Evolutionary conservation across 352 stramenopile species (phyloP), one percentile per base, ranked within the genome.

Genomic region (Phytophthora meadii): DNA sequence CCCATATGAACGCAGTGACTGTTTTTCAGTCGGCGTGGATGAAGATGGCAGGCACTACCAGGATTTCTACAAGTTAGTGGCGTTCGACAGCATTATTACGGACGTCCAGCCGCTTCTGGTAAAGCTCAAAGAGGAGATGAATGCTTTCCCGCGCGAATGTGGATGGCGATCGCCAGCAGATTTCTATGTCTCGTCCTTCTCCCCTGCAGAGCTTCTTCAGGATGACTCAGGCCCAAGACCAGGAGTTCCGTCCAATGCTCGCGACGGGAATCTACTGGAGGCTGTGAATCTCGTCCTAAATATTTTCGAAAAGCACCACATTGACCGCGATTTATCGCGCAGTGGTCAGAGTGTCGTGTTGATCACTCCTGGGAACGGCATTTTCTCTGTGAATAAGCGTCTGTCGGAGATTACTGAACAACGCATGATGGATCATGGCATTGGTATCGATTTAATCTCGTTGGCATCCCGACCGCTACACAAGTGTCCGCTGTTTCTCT

Each of bases 351-450:
- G 83, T 49, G 97, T 99, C 47, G 95, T 99, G 51, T 76, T 99
- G 4, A 90, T 99, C 52, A 98, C 95, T 3, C 81, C 97, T 5
- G 96, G 97, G 19, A 96, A 92, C 68, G 97, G 98, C 34, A 97
- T 99, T 42, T 99, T 99, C 81, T 92, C 97, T 0, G 97, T 99
- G 3, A 97, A 99, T 68, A 95, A 95, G 65, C 85, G 86, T 25
- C 81, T 99, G 22, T 89, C 93, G n/a, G 85, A 95, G 54, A 99
- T 99, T 54, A 99, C 97, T 14, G 98, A 99, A 63, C 97, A 99
- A 79, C 84, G 98, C 28, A 99, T 99, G 97, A 99, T 99, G 97
- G 97, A 99, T 68, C 97, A 99, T 74, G 98, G 97, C 42, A 99
- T 99, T 62, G 98, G 98, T 34, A 99, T 98, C 61, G 98, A 99